Percentiles rank a stretch among this genome's conserved stretches.
phyloP scores from a whole-genome alignment of 2,329 filamentous ascomycete species.

The Colletotrichum sp. region DNA sequence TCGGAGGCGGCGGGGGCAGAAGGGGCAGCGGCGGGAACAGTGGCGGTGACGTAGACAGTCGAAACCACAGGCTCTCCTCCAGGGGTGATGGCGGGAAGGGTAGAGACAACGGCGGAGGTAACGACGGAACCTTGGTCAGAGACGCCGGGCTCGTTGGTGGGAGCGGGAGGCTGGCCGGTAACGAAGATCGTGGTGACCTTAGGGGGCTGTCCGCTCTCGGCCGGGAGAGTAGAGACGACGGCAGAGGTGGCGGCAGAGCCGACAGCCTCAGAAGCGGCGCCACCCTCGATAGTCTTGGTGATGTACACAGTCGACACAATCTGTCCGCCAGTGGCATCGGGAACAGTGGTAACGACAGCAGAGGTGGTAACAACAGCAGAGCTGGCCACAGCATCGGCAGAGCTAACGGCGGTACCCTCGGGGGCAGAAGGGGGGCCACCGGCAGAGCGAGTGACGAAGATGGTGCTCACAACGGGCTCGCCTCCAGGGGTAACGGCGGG shows the following conservation, averaged over 20 bases:
- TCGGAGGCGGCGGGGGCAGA: background rate
- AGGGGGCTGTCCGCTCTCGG: background rate
- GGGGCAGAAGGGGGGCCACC: background rate
- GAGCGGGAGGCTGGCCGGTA: background rate
- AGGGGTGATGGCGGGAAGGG: background rate
- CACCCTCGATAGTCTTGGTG: background rate
- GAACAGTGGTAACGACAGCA: background rate
- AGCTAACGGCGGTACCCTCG: background rate
- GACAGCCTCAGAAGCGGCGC: background rate
- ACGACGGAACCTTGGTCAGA: background rate
- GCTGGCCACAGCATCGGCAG: background rate
- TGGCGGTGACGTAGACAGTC: background rate
- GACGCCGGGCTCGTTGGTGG: background rate
- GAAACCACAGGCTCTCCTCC: background rate
- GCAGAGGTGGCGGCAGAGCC: background rate
- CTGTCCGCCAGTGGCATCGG: background rate
- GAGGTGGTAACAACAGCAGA: background rate
- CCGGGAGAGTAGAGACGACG: background rate
- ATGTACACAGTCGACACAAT: background rate
- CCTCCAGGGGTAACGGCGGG: background rate
- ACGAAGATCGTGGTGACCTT: slow-evolving; percentile 2
- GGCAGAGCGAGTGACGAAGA: slow-evolving; percentile 1
- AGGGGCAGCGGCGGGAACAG: background rate
- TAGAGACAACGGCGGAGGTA: background rate
- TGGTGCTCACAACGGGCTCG: background rate